Percentiles rank a stretch among this genome's conserved stretches.
phyloP scores from a whole-genome alignment of 345 rosid genomes.

The Arabis hirsuta region DNA sequence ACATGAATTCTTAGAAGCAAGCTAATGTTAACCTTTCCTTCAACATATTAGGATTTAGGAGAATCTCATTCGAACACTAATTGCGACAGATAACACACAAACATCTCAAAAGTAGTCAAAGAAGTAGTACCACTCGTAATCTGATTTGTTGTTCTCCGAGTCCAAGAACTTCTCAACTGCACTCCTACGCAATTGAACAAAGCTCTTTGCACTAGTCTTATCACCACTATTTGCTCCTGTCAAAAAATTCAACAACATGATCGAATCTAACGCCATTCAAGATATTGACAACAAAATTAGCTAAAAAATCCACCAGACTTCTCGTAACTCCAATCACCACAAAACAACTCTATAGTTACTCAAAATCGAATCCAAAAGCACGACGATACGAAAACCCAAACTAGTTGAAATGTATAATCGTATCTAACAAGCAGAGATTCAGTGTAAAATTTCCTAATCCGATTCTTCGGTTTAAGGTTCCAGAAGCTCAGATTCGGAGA shows the following conservation, averaged over 20 bases:
- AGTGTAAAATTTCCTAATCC: not conserved
- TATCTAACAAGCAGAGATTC: conserved; percentile 5
- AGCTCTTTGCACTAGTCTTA: conserved; percentile 15
- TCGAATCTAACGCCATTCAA: not conserved
- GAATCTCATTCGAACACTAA: not conserved
- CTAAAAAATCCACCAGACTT: not conserved
- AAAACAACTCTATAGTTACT: not conserved
- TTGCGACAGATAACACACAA: not conserved
- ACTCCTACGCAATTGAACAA: conserved; percentile 33
- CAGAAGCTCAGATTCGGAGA: conserved; percentile 18
- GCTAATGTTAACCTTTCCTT: not conserved
- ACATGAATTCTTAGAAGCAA: too few species aligned
- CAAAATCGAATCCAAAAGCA: conserved; percentile 1
- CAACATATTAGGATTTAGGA: too few species aligned
- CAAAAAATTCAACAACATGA: conserved; percentile 7
- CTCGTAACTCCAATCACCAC: not conserved
- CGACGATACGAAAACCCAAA: not conserved
- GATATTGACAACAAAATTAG: not conserved
- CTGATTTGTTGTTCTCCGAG: conserved; percentile 40
- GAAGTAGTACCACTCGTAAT: conserved; percentile 42
- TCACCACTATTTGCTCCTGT: conserved; percentile 22
- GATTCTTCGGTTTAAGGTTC: not conserved
- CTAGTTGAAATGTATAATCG: not conserved
- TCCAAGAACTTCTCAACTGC: conserved; percentile 42
- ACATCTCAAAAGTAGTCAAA: not conserved